Conservation (phyloP, 768 basidiomycete genomes). For the Hypholoma sublateritium region DNA sequence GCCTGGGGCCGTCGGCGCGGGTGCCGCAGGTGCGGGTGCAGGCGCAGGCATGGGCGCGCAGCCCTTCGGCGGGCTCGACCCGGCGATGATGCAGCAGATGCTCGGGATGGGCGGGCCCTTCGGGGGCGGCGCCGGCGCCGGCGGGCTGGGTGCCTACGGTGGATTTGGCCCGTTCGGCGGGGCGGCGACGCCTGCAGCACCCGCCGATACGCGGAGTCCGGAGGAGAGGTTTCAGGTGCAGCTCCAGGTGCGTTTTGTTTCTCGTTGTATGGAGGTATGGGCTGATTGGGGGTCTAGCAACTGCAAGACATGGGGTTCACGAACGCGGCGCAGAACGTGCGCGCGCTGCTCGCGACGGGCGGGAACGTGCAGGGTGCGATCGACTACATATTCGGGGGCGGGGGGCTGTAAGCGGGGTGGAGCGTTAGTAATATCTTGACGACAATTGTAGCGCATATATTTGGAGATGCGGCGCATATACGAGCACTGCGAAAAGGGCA, state of each 20-base stretch:
- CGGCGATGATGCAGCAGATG: slow-evolving; percentile 46
- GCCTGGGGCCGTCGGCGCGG: not conserved
- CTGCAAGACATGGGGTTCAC: slow-evolving; percentile 94
- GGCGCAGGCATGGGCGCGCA: slow-evolving; percentile 16
- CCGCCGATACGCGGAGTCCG: slow-evolving; percentile 71
- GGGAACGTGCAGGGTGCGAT: slow-evolving; percentile 92
- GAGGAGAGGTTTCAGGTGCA: slow-evolving; percentile 94
- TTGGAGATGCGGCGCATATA: too few species aligned
- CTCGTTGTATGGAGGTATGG: not conserved
- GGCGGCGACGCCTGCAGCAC: slow-evolving; percentile 38
- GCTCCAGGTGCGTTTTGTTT: slow-evolving; percentile 54
- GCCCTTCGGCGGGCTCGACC: slow-evolving; percentile 38
- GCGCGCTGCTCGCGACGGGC: slow-evolving; percentile 88
- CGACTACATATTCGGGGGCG: slow-evolving; percentile 86
- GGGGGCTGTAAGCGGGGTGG: slow-evolving; percentile 49
- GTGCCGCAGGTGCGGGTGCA: slow-evolving; percentile 23
- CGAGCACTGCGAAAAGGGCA: too few species aligned
- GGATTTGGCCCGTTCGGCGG: slow-evolving; percentile 31
- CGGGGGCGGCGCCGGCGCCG: slow-evolving; percentile 27
- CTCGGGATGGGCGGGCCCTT: slow-evolving; percentile 21
- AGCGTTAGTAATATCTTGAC: not conserved
- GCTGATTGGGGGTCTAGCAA: slow-evolving; percentile 52
- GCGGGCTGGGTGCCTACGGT: slow-evolving; percentile 21
- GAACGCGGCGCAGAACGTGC: slow-evolving; percentile 86
- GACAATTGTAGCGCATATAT: too few species aligned